Base-by-base conservation (phyloP, 371 early-diverging fungal genomes). In the Coemansia sp. region DNA sequence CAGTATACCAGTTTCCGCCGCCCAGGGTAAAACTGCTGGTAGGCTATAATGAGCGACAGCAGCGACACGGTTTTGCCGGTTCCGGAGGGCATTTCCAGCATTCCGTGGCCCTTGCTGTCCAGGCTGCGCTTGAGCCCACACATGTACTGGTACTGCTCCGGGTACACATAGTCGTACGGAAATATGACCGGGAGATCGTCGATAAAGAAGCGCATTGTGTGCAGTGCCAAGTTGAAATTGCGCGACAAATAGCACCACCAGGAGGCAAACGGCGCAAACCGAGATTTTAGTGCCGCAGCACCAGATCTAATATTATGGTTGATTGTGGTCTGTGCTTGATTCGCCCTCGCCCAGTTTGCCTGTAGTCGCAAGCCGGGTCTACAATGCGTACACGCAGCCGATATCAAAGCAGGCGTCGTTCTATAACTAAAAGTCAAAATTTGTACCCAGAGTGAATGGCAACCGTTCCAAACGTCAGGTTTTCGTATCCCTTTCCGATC, bases 41-140 rank as follows among this genome's bases (percentile, higher is more conserved):
- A 99, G 26, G 99, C 88, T n/a, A 99, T 87, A 74, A 97, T 96
- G 4, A 99, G 82, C 31, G 99, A 96, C 4, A 99, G 81, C 12
- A 99, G 83, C 12, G 98, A 91, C 9, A 99, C 87, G 1, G 99
- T 99, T 81, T 99, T 99, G 12, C 99, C 99, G 0, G 99, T 99
- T 45, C 99, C 99, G 14, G 99, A 99, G 55, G 99, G 99, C 99
- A 99, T 99, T 83, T 99, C 99, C 14, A 99, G 84, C 53, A 99
- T 84, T 33, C 68, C 75, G 39, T 72, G 72, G 14, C 75, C 97
- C 83, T 91, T 86, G 30, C 89, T 90, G 80, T 98, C 98, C 48
- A 99, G 81, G 9, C 93, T 86, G 61, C 84, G 85, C 75, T 99
- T 98, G 48, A 99, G 81, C 76, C 96, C 96, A 63, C 89, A 86